phyloP scores from a whole-genome alignment of 345 rosid genomes.

The Aethionema arabicum region DNA sequence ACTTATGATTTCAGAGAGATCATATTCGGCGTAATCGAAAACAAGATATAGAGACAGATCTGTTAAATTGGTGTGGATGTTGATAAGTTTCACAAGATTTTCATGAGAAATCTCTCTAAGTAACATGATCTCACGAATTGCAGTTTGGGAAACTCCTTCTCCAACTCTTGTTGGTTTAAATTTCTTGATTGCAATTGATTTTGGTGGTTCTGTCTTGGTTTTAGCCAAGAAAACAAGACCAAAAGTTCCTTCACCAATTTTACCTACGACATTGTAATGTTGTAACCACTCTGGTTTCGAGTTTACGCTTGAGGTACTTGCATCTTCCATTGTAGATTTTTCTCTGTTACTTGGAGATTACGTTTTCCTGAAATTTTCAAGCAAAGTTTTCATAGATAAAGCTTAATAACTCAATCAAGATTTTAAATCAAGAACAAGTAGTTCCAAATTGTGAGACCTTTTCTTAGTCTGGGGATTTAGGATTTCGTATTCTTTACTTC shows the following conservation, averaged over 20 bases:
- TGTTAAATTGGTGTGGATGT: conserved; percentile 88
- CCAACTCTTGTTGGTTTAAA: conserved; percentile 99
- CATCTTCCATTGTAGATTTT: conserved; percentile 49
- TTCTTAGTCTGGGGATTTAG: too few species aligned
- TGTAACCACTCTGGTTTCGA: conserved; percentile 99
- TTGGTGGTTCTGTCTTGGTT: conserved; percentile 65
- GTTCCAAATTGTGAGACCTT: too few species aligned
- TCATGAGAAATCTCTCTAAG: conserved; percentile 92
- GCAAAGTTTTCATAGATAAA: conserved; percentile 13
- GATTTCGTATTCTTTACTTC: neutral
- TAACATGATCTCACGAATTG: conserved; percentile 98
- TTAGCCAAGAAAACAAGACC: conserved; percentile 97
- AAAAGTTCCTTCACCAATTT: conserved; percentile 98
- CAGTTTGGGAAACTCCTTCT: conserved; percentile 99
- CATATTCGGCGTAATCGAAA: conserved; percentile 93
- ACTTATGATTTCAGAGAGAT: conserved; percentile 91
- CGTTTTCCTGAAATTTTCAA: conserved; percentile 24
- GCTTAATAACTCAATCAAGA: neutral
- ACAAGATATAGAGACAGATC: conserved; percentile 97
- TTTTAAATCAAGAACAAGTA: too few species aligned
- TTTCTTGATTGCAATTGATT: conserved; percentile 94
- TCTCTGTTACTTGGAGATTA: neutral
- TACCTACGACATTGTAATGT: conserved; percentile 92
- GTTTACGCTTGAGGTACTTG: conserved; percentile 29
- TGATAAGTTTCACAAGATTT: conserved; percentile 95